Percentiles rank a stretch among this genome's conserved stretches.
phyloP scores from a whole-genome alignment of 2,329 filamentous ascomycete species.

The Metarhizium sp. region DNA sequence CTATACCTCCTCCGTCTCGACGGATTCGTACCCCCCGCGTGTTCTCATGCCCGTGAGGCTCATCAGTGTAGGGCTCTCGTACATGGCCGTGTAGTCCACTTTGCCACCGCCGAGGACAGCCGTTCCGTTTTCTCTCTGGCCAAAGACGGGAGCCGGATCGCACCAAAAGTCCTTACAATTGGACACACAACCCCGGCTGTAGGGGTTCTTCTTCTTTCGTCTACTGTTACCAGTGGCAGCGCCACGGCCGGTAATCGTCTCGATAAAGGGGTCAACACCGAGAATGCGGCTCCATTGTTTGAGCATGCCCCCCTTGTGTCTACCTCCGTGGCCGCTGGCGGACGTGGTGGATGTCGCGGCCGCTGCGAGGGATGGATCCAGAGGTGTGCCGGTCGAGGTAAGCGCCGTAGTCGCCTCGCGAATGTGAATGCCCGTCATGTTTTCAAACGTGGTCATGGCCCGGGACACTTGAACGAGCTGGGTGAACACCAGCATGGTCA shows the following conservation, averaged over 20 bases:
- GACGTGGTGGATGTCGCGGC: slow-evolving; percentile 33
- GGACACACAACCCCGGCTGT: slow-evolving; percentile 69
- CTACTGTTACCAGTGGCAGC: slow-evolving; percentile 49
- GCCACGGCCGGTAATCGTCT: slow-evolving; percentile 77
- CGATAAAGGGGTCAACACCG: slow-evolving; percentile 87
- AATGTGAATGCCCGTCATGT: slow-evolving; percentile 74
- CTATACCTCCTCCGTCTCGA: slow-evolving; percentile 44
- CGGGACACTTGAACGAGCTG: slow-evolving; percentile 88
- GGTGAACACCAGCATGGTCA: slow-evolving; percentile 92
- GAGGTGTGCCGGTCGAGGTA: slow-evolving; percentile 65
- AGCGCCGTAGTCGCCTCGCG: slow-evolving; percentile 57
- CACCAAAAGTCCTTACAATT: slow-evolving; percentile 98
- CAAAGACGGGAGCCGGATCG: slow-evolving; percentile 75
- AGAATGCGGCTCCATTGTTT: slow-evolving; percentile 76
- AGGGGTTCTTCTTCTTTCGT: slow-evolving; percentile 65
- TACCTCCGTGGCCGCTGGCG: slow-evolving; percentile 36
- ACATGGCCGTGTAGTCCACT: slow-evolving; percentile 83
- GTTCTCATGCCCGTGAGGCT: slow-evolving; percentile 37
- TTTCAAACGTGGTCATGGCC: slow-evolving; percentile 93
- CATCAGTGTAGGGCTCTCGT: slow-evolving; percentile 72
- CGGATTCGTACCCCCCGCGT: slow-evolving; percentile 52
- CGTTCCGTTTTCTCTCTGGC: slow-evolving; percentile 60
- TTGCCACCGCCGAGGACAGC: slow-evolving; percentile 68
- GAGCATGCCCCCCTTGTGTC: slow-evolving; percentile 56
- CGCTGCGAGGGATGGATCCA: slow-evolving; percentile 56